Conservation (phyloP, 768 basidiomycete genomes). For the Harrya chromipes region DNA sequence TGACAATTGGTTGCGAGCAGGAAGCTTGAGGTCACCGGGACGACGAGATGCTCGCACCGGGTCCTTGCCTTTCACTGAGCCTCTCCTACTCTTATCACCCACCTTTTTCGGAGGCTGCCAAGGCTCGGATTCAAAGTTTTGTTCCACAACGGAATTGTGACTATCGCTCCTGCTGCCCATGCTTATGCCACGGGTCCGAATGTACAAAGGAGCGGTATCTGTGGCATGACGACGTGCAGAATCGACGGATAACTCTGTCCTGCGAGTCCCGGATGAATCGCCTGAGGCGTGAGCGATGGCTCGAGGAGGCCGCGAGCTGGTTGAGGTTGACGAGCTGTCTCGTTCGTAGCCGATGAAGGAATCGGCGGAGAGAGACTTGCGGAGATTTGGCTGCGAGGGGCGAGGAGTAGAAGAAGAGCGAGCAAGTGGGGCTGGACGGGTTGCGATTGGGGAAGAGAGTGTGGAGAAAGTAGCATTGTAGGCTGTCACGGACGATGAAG, state of each 20-base stretch:
- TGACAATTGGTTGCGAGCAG: slow-evolving; percentile 48
- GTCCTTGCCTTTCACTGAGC: slow-evolving; percentile 49
- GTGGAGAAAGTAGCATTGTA: slow-evolving; percentile 45
- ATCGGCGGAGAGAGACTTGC: slow-evolving; percentile 77
- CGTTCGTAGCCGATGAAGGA: slow-evolving; percentile 57
- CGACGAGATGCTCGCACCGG: slow-evolving; percentile 40
- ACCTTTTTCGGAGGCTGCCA: slow-evolving; percentile 42
- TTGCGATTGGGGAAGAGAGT: slow-evolving; percentile 35
- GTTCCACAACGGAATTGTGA: slow-evolving; percentile 35
- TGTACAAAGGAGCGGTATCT: slow-evolving; percentile 32
- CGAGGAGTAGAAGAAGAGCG: slow-evolving; percentile 21
- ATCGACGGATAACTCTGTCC: slow-evolving; percentile 26
- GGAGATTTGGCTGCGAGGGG: slow-evolving; percentile 38
- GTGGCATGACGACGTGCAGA: slow-evolving; percentile 25
- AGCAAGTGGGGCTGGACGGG: slow-evolving; percentile 1
- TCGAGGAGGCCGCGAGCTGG: slow-evolving; percentile 38
- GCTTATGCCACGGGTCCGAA: slow-evolving; percentile 55
- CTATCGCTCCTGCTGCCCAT: slow-evolving; percentile 47
- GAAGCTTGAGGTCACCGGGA: slow-evolving; percentile 62
- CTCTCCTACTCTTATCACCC: slow-evolving; percentile 42
- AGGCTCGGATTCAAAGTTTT: slow-evolving; percentile 54
- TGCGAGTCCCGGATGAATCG: slow-evolving; percentile 33
- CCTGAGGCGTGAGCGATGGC: slow-evolving; percentile 35
- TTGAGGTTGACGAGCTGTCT: slow-evolving; percentile 30
- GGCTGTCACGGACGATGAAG: slow-evolving; percentile 34